Percentiles rank a stretch among this genome's conserved stretches.
Evolutionary conservation across 176 grass and related monocot genomes (phyloP).

Genomic region (Triticum urartu): DNA sequence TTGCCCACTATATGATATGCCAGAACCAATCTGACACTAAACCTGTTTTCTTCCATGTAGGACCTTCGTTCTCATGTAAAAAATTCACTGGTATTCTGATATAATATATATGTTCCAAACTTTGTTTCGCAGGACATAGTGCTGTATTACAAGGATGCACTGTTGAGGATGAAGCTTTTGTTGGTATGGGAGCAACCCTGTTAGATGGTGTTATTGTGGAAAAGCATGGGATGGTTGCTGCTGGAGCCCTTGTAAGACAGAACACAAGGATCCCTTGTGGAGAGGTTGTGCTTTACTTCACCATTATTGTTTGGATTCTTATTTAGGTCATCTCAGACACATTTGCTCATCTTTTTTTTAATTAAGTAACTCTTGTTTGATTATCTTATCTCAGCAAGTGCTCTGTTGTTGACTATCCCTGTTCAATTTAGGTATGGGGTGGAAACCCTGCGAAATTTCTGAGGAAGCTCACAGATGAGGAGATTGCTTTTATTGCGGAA

Average conservation of each 20-base stretch:
- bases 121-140: slow-evolving; percentile 69
- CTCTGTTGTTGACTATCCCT: slow-evolving; percentile 21
- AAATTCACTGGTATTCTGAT: background rate
- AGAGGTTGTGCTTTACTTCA: slow-evolving; percentile 54
- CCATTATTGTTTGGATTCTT: slow-evolving; percentile 23
- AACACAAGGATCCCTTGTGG: slow-evolving; percentile 83
- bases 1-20: background rate
- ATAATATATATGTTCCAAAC: slow-evolving; percentile 17
- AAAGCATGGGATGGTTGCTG: slow-evolving; percentile 96
- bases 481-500: slow-evolving; percentile 74
- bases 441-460: slow-evolving; percentile 93
- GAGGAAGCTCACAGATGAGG: slow-evolving; percentile 74
- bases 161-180: slow-evolving; percentile 93
- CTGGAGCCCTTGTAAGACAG: slow-evolving; percentile 87
- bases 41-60: background rate
- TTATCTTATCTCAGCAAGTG: slow-evolving; percentile 8
- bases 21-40: background rate
- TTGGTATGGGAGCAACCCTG: slow-evolving; percentile 84
- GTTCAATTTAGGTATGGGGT: slow-evolving; percentile 79
- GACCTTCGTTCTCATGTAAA: background rate
- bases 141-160: slow-evolving; percentile 95
- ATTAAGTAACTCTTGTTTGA: background rate
- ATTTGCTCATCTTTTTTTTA: background rate
- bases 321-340: background rate
- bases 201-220: slow-evolving; percentile 89